A percentile compares a stretch with the other conserved stretches of the same genome.
phyloP scores from a whole-genome alignment of 1,139 yeast species.

The Wickerhamiella infanticola region DNA sequence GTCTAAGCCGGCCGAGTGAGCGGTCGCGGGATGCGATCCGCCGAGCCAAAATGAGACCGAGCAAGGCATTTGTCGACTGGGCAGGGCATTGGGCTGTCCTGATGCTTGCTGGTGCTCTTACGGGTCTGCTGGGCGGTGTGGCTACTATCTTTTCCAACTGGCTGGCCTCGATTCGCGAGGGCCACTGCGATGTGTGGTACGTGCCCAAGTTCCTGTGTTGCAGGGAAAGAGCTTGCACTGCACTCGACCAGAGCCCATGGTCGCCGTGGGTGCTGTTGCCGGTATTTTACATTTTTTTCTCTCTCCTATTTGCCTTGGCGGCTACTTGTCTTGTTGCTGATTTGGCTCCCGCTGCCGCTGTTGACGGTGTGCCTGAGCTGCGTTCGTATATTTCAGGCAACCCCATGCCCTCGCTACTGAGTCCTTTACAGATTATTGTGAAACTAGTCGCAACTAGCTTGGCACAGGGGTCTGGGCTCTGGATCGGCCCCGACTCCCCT shows the following conservation, averaged over 20 bases:
- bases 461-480: slow-evolving; percentile 67
- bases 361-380: slow-evolving; percentile 60
- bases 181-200: slow-evolving; percentile 31
- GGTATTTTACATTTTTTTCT: slow-evolving; percentile 24
- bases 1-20: not conserved
- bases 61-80: slow-evolving; percentile 1
- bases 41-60: not conserved
- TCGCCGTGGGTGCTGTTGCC: slow-evolving; percentile 28
- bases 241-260: slow-evolving; percentile 28
- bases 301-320: slow-evolving; percentile 21
- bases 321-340: slow-evolving; percentile 26
- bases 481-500: slow-evolving; percentile 93
- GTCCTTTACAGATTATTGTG: slow-evolving; percentile 31
- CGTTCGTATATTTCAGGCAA: slow-evolving; percentile 49
- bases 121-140: slow-evolving; percentile 45
- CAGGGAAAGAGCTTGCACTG: slow-evolving; percentile 21
- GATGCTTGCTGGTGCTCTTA: slow-evolving; percentile 37
- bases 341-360: slow-evolving; percentile 33
- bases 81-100: slow-evolving; percentile 37
- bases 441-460: slow-evolving; percentile 43
- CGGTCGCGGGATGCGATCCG: not conserved
- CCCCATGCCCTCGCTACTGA: slow-evolving; percentile 34
- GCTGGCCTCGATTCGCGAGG: slow-evolving; percentile 46
- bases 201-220: slow-evolving; percentile 28
- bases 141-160: slow-evolving; percentile 48